Evolutionary conservation across 148 eudicot genomes (phyloP).

Genomic region (Persicaria maculosa): DNA sequence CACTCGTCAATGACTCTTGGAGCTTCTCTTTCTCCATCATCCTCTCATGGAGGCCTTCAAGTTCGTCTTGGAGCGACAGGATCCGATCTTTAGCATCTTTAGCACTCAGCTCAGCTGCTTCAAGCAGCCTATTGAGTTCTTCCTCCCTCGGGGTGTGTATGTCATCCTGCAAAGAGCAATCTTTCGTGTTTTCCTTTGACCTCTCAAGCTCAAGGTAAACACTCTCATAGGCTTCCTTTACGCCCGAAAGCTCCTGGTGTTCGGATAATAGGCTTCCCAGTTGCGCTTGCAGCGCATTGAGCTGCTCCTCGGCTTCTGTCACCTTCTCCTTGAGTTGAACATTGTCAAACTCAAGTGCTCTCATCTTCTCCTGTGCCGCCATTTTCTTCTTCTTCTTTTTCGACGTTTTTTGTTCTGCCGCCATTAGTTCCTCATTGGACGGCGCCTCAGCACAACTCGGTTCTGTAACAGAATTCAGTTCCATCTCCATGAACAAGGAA

Average conservation of each 20-base stretch:
- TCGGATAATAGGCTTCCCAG: constrained; percentile 56
- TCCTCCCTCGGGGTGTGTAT: constrained; percentile 38
- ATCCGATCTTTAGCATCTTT: constrained; percentile 49
- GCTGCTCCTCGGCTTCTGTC: constrained; percentile 51
- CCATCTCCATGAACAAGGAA: constrained; percentile 58
- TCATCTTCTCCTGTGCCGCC: constrained; percentile 63
- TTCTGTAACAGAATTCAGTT: constrained; percentile 73
- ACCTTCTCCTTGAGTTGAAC: constrained; percentile 38
- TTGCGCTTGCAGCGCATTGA: constrained; percentile 51
- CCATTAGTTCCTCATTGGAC: constrained; percentile 18
- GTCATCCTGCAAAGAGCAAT: constrained; percentile 52
- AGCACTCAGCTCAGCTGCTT: constrained; percentile 37
- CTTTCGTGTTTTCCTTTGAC: constrained; percentile 57
- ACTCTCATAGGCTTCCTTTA: constrained; percentile 56
- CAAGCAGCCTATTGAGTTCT: constrained; percentile 45
- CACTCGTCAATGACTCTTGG: constrained; percentile 39
- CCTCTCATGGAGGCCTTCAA: constrained; percentile 34
- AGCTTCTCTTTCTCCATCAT: constrained; percentile 47
- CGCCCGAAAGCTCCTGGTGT: constrained; percentile 43
- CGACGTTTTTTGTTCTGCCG: constrained; percentile 21
- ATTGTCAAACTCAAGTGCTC: constrained; percentile 59
- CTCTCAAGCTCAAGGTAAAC: constrained; percentile 54
- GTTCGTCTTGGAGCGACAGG: constrained; percentile 32
- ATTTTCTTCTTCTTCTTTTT: constrained; percentile 50
- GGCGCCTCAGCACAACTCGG: constrained; percentile 28